These are phyloP conservation scores for Tolypocladium sp. DNA, from an alignment of 2,329 filamentous ascomycete species.

Conservation along the genomic window DNA sequence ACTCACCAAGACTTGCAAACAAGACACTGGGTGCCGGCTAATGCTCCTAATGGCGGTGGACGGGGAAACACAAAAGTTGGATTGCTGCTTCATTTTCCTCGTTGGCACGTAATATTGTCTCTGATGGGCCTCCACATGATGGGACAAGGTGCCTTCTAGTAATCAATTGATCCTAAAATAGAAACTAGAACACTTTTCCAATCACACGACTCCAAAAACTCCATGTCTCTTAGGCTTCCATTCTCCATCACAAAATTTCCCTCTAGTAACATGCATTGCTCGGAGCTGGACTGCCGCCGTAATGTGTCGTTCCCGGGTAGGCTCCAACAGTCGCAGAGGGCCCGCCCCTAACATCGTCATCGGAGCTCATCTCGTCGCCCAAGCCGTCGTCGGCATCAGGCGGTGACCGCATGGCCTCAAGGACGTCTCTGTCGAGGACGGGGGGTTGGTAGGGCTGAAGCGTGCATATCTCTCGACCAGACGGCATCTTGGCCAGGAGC, in stretches of 20 bases:
- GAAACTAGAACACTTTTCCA: background rate
- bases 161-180: too few species aligned
- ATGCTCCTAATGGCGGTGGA: background rate
- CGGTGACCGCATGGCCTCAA: constrained; percentile 49
- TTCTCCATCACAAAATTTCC: too few species aligned
- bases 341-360: constrained; percentile 23
- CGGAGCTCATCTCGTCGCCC: constrained; percentile 26
- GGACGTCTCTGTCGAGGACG: constrained; percentile 50
- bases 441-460: constrained; percentile 61
- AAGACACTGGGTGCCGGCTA: background rate
- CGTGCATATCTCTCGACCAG: constrained; percentile 75
- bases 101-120: too few species aligned
- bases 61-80: background rate
- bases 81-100: background rate
- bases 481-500: constrained; percentile 71
- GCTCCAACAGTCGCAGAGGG: constrained; percentile 32
- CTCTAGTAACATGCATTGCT: constrained; percentile 28
- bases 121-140: too few species aligned
- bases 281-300: constrained; percentile 18
- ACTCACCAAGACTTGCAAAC: background rate
- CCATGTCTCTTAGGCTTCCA: background rate
- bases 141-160: too few species aligned
- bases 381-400: constrained; percentile 24
- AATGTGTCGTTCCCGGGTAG: constrained; percentile 39
- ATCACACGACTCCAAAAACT: background rate